Base-by-base conservation (phyloP, 2,329 filamentous ascomycete species). In the Alternaria arbusti region DNA sequence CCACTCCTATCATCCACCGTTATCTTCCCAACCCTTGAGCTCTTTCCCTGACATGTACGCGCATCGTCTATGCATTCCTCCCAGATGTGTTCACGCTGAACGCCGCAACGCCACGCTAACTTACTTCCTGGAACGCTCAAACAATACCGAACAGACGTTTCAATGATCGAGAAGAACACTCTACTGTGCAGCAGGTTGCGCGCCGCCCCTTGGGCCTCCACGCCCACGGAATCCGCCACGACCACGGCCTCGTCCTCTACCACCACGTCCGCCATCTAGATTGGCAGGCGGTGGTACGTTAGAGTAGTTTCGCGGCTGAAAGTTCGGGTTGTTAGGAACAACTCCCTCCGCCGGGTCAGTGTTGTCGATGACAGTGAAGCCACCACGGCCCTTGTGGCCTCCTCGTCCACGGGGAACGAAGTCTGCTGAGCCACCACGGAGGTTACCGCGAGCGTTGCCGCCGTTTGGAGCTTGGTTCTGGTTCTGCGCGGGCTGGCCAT, bases 261-360 rank as follows among this genome's bases (percentile, higher is more conserved):
- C 69, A 59, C 75, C 71, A 40, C 73, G 67, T 17, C 65, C 60
- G 36, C 68, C 72, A 51, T 80, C 76, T 43, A 80, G 59, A 20
- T 65, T 78, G 17, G 77, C 69, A 6, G 79, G 79, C 7, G 79
- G 79, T 10, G 79, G 76, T 3, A 79, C 78, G 49, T 70, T 77
- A 15, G 70, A 76, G 68, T 81, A 81, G 62, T 73, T 76, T 55
- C 86, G 84, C 5, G 86, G 85, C 26, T 82, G 81, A 79, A 89
- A 89, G 54, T 83, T 82, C 1, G 85, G 85, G 72, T 88, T 88
- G 70, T 86, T 83, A 59, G 81, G 76, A 15, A 88, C 73, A 3
- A 89, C 79, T n/a, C 86, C 86, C 26, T 84, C 83, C 7, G 81
- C 78, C 5, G 85, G 84, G 68, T 88, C 84, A 54, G 77, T 81